These are phyloP conservation scores for Aspergillus ruber DNA, from an alignment of 2,329 filamentous ascomycete genomes.

Conservation along the genomic window DNA sequence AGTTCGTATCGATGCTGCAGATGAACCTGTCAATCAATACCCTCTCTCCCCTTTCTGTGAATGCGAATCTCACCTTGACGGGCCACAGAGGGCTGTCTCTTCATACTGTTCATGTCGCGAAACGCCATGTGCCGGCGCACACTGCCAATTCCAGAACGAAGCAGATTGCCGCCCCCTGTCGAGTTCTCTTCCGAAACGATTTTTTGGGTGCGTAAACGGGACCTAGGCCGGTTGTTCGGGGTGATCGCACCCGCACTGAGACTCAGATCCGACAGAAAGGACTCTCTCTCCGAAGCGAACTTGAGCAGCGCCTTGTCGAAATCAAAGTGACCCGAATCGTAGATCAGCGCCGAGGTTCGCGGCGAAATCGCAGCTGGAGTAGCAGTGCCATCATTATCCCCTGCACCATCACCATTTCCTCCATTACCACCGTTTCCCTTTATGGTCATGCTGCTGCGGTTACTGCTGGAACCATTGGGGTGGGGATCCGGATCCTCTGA, in stretches of 20 bases:
- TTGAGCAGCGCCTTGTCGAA: constrained; percentile 91
- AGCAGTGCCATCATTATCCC: not conserved
- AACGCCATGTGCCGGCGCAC: constrained; percentile 89
- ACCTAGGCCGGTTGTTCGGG: constrained; percentile 59
- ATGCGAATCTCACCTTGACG: constrained; percentile 59
- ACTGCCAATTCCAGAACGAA: constrained; percentile 66
- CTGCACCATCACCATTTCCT: not conserved
- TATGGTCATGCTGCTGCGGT: constrained; percentile 60
- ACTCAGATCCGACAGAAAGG: constrained; percentile 84
- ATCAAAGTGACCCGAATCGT: constrained; percentile 59
- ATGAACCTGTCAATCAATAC: constrained; percentile 11
- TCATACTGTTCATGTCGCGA: constrained; percentile 89
- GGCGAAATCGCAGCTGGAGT: constrained; percentile 17
- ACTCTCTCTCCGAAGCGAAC: constrained; percentile 91
- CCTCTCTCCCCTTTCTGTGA: not conserved
- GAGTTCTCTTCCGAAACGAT: constrained; percentile 66
- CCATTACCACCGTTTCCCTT: constrained; percentile 33
- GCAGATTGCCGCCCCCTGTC: constrained; percentile 36
- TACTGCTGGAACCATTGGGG: constrained; percentile 49
- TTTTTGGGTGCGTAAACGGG: constrained; percentile 73
- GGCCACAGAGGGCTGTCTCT: constrained; percentile 71
- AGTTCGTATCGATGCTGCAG: constrained; percentile 64
- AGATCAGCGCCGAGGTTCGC: constrained; percentile 39
- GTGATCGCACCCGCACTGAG: constrained; percentile 79
- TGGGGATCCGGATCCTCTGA: constrained; percentile 43